Base-by-base conservation (phyloP, 1,139 yeast genomes). In the Hansenula lynferdii region DNA sequence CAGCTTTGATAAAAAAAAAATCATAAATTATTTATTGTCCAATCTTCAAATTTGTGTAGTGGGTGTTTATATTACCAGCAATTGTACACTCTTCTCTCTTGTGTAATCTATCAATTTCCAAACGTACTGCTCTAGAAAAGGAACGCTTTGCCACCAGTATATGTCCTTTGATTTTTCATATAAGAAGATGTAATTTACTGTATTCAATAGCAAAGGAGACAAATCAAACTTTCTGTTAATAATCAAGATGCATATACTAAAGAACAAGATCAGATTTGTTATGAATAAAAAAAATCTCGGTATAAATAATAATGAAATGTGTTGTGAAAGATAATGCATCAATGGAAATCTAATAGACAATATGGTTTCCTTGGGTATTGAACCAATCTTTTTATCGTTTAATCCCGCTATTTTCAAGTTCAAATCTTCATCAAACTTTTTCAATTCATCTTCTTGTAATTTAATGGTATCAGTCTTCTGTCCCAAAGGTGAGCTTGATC, bases 121-220 rank as follows among this genome's bases (percentile, higher is more conserved):
- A 8, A 38, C 17, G 2, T 25, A 23, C n/a, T 22, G 17, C 14
- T 32, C 36, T 2, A 20, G 3, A n/a, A 11, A 11, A 2, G 27
- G 22, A 6, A 21, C n/a, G n/a, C 9, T 20, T n/a, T 38, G 41
- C 38, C 36, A 42, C 34, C 31, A 40, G 15, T 25, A 28, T 8
- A 31, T 16, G 16, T 21, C 42, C 18, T 27, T 27, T 8, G 33
- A 29, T 9, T 20, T 8, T 4, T 22, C 21, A 18, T 28, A 22
- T 12, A 34, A 12, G 8, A 35, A 23, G 1, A 28, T 14, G 21
- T 15, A 22, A 6, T 20, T 27, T 6, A 24, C 5, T 5, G 14
- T 12, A 15, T 20, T 27, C 20, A 20, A 11, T 16, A 28, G 3
- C 4, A 12, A 11, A 9, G 25, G 22, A 10, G 22, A n/a, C 6